A percentile compares a stretch with the other conserved stretches of the same genome.
Evolutionary conservation across 306 rosid genomes (phyloP).

Genomic region (Castanea crenata): DNA sequence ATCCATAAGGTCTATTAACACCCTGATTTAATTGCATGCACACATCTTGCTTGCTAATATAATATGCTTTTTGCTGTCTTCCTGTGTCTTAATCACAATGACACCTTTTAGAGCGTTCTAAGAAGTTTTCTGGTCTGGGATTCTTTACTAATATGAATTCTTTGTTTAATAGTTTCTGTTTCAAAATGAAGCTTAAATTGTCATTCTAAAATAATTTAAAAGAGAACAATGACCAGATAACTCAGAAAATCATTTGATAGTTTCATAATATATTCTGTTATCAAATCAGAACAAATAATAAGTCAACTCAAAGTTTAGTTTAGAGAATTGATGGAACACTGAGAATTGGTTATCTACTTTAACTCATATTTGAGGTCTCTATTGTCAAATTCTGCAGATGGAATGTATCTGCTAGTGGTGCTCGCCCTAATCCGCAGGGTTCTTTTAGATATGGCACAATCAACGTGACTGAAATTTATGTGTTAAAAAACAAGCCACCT

Average conservation of each 20-base stretch:
- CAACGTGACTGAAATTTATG: slow-evolving; percentile 85
- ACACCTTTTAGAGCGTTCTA: not conserved
- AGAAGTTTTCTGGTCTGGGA: not conserved
- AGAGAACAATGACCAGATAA: not conserved
- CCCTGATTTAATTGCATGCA: not conserved
- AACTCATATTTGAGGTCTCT: slow-evolving; percentile 14
- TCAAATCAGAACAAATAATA: not conserved
- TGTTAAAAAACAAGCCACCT: slow-evolving; percentile 67
- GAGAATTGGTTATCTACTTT: not conserved
- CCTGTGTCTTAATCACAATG: not conserved
- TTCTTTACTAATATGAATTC: not conserved
- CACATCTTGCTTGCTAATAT: not conserved
- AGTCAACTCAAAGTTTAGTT: not conserved
- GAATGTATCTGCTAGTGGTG: slow-evolving; percentile 98
- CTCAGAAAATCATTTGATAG: too few species aligned
- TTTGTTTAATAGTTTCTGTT: not conserved
- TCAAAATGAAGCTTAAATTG: not conserved
- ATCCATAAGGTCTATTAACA: slow-evolving; percentile 74
- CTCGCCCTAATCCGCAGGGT: slow-evolving; percentile 98
- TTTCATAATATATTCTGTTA: not conserved
- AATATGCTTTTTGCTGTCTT: not conserved
- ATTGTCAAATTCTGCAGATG: slow-evolving; percentile 53
- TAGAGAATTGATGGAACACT: not conserved
- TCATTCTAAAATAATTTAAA: not conserved
- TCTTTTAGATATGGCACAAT: slow-evolving; percentile 94